Conservation (phyloP, 441 rosid species). For the Populus hybrid region DNA sequence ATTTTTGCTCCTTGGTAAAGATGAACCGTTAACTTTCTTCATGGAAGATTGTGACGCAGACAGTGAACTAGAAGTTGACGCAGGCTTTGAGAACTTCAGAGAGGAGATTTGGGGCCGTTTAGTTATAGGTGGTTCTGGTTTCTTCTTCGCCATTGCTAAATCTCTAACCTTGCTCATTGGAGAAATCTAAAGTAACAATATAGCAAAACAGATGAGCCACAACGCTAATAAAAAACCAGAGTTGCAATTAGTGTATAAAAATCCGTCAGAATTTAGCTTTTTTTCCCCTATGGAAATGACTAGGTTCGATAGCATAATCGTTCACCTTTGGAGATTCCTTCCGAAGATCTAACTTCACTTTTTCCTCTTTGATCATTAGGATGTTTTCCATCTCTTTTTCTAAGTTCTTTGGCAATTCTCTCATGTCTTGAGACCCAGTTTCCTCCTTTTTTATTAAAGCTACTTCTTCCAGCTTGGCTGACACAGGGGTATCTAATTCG, state of each 20-base stretch:
- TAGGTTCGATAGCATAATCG: background rate
- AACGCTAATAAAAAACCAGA: constrained; percentile 14
- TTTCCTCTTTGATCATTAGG: constrained; percentile 30
- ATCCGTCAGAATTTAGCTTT: constrained; percentile 3
- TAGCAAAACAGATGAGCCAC: constrained; percentile 6
- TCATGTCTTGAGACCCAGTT: constrained; percentile 20
- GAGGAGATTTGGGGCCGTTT: constrained; percentile 45
- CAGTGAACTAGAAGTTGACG: constrained; percentile 31
- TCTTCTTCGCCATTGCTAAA: constrained; percentile 45
- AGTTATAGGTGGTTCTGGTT: constrained; percentile 41
- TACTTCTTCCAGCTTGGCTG: constrained; percentile 38
- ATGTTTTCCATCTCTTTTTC: constrained; percentile 29
- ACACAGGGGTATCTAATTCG: constrained; percentile 15
- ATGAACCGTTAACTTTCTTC: constrained; percentile 38
- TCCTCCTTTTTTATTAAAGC: constrained; percentile 28
- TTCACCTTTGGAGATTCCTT: constrained; percentile 61
- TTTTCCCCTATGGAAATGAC: background rate
- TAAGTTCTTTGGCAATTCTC: constrained; percentile 27
- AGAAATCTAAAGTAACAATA: constrained; percentile 38
- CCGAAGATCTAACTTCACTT: constrained; percentile 28
- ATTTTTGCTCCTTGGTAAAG: constrained; percentile 35
- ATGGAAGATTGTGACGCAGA: constrained; percentile 41
- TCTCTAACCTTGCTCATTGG: constrained; percentile 41
- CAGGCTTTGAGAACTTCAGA: constrained; percentile 51
- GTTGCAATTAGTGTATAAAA: constrained; percentile 8